Percentiles rank a stretch among this genome's conserved stretches.
These are phyloP conservation scores for Petasospora fabianii DNA, from an alignment of 1,139 yeast genomes.

Conservation along the genomic window DNA sequence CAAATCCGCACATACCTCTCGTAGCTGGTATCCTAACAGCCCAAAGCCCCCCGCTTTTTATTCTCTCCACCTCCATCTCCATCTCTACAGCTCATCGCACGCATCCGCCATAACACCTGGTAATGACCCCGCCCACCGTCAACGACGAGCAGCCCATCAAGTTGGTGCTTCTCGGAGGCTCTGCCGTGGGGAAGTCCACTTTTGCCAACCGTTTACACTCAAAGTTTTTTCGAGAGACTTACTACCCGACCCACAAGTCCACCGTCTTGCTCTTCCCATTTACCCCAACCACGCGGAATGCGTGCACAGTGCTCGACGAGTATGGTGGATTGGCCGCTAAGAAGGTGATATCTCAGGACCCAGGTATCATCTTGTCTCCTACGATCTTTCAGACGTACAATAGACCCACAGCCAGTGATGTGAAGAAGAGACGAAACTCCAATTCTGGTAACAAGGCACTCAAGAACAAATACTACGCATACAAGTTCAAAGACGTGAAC, in stretches of 20 bases:
- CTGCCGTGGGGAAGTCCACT: constrained; percentile 49
- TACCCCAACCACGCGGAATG: constrained; percentile 37
- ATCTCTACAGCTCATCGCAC: background rate
- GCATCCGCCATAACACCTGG: too few species aligned
- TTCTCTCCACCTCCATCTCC: too few species aligned
- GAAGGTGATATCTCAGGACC: constrained; percentile 26
- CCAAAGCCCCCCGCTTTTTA: too few species aligned
- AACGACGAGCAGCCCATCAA: constrained; percentile 41
- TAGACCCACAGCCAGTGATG: constrained; percentile 19
- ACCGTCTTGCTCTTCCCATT: constrained; percentile 54
- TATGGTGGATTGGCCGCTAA: constrained; percentile 32
- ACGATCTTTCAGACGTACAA: constrained; percentile 34
- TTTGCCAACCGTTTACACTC: constrained; percentile 32
- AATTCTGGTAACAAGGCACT: constrained; percentile 12
- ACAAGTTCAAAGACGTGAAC: constrained; percentile 19
- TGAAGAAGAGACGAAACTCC: constrained; percentile 17
- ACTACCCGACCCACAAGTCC: constrained; percentile 64
- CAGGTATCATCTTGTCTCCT: constrained; percentile 31
- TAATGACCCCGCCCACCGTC: constrained; percentile 6
- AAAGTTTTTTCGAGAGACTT: constrained; percentile 29
- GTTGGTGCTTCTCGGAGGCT: constrained; percentile 56
- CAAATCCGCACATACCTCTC: too few species aligned
- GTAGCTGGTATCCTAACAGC: too few species aligned
- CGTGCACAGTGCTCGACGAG: constrained; percentile 49
- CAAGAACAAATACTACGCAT: constrained; percentile 24